These are phyloP conservation scores for Suillus occidentalis DNA, from an alignment of 768 basidiomycete genomes.

Conservation along the genomic window DNA sequence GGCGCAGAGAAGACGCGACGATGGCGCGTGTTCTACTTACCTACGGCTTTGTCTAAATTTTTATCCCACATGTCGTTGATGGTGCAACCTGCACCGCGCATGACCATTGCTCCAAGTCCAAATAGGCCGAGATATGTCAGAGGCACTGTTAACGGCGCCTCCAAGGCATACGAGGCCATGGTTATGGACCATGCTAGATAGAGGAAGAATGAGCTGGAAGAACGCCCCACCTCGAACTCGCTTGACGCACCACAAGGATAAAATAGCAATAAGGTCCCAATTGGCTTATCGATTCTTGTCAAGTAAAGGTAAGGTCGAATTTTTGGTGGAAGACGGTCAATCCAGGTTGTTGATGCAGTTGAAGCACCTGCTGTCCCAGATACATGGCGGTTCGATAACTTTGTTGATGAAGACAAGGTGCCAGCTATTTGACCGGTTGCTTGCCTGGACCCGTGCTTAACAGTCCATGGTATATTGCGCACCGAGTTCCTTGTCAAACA, in stretches of 20 bases:
- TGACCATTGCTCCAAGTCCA: slow-evolving; percentile 86
- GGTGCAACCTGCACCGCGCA: slow-evolving; percentile 98
- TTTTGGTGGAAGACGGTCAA: slow-evolving; percentile 59
- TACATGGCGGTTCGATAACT: slow-evolving; percentile 15
- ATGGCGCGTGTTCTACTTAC: slow-evolving; percentile 40
- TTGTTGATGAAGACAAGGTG: background rate
- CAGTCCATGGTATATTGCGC: background rate
- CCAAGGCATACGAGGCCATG: slow-evolving; percentile 86
- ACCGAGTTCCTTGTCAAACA: background rate
- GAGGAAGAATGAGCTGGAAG: background rate
- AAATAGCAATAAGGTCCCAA: slow-evolving; percentile 87
- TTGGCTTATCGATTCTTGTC: slow-evolving; percentile 93
- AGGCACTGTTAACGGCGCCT: slow-evolving; percentile 65
- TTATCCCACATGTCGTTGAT: slow-evolving; percentile 99
- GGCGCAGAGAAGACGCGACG: background rate
- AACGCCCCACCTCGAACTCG: background rate
- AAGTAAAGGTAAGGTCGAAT: slow-evolving; percentile 81
- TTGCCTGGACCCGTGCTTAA: background rate
- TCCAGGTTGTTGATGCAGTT: slow-evolving; percentile 51
- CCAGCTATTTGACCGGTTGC: background rate
- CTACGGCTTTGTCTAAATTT: slow-evolving; percentile 88
- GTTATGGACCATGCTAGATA: slow-evolving; percentile 95
- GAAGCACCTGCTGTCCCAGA: slow-evolving; percentile 7
- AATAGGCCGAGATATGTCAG: slow-evolving; percentile 81
- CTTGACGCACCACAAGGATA: slow-evolving; percentile 85